Evolutionary conservation across 2,329 filamentous ascomycete species (phyloP), one percentile per base, ranked within the genome.

Genomic region (Dactylellina sp.): DNA sequence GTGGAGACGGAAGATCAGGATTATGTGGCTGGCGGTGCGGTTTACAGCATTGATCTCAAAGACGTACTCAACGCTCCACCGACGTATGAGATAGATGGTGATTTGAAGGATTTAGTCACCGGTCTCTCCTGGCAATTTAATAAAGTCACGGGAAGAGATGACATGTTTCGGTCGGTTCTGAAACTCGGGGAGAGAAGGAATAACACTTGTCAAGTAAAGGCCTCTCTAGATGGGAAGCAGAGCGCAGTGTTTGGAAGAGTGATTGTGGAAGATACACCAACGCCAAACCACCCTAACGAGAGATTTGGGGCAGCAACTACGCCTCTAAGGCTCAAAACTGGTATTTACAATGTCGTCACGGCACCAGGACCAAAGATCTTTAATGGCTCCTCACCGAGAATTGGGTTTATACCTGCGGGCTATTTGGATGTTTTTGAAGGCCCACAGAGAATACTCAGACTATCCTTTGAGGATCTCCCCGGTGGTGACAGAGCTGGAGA

Each of bases 1-100:
- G 56, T 55, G 1, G 60, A 75, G 28, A 71, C 50, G 1, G 71
- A 74, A n/a, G 76, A 62, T 50, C 66, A 76, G n/a, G 71, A 71
- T 14, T 75, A 74, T 1, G 50, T 75, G 6, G 55, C 76, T 5
- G 68, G 68, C 16, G 68, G 68, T 7, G 68, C 68, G 7, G 68
- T 72, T 1, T 72, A 72, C 24, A 72, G 68, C 39, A 72, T 72
- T 28, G 60, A 72, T 35, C 37, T 72, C 12, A 72, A 59, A n/a
- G 68, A 72, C 1, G 28, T 72, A 7, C 32, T 46, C 3, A 20
- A 44, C 7, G 5, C 25, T 7, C 44, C 50, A 25, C 28, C 14
- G 12, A n/a, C 12, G 14, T 12, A 25, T 16, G 9, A 14, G 16
- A 42, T 42, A 3, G 39, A 18, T 12, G 39, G 12, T 5, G 4